Percentiles rank a stretch among this genome's conserved stretches.
phyloP scores from a whole-genome alignment of 2,329 filamentous ascomycete genomes.

The Hymenoscyphus infarciens region DNA sequence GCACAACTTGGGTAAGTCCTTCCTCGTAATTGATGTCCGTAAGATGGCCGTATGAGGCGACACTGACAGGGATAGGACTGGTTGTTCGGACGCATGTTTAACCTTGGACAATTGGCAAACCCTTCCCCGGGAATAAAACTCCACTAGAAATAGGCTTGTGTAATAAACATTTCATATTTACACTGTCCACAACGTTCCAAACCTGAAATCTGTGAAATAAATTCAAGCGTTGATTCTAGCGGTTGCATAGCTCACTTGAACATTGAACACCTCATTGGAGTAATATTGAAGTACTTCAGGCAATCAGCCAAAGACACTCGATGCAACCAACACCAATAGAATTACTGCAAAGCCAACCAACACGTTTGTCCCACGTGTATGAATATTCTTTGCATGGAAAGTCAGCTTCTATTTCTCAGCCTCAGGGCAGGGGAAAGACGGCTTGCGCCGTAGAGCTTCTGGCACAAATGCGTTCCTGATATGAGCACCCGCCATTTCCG shows the following conservation, averaged over 20 bases:
- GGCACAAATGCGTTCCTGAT: background rate
- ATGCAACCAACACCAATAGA: background rate
- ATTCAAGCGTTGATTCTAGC: background rate
- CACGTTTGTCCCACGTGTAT: conserved; percentile 2
- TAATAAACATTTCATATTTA: background rate
- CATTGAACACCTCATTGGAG: no score
- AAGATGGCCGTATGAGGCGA: background rate
- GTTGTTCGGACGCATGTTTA: conserved; percentile 3
- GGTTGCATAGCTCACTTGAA: background rate
- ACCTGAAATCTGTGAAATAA: background rate
- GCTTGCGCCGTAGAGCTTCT: background rate
- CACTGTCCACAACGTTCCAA: background rate
- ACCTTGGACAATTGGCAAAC: background rate
- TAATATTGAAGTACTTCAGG: no score
- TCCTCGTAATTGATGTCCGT: background rate
- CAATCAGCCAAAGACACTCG: background rate
- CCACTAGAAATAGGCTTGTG: conserved; percentile 1
- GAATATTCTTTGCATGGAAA: background rate
- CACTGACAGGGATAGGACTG: background rate
- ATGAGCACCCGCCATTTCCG: background rate
- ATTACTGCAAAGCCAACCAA: background rate
- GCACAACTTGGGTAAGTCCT: background rate
- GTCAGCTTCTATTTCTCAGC: background rate
- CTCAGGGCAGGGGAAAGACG: background rate
- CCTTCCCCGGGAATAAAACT: background rate